Conservation (phyloP, 2,329 filamentous ascomycete species). For the Hortaea werneckii region DNA sequence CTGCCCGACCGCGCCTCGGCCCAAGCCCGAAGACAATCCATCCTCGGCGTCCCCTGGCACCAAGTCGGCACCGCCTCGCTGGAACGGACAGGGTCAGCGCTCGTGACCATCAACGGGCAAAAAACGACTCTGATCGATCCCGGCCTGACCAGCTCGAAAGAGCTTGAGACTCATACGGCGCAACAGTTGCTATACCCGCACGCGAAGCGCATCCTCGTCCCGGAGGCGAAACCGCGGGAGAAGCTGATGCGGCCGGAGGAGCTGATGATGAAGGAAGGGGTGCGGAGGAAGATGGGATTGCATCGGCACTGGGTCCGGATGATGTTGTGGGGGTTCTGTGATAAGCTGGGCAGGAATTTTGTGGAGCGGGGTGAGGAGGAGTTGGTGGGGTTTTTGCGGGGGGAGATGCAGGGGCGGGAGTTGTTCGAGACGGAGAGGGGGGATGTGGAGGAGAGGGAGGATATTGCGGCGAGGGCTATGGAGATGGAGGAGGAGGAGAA, state of each 20-base stretch:
- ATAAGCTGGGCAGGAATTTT: conserved; percentile 5
- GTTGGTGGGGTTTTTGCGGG: conserved; percentile 3
- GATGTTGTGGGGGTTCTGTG: conserved; percentile 46
- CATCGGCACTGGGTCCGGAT: conserved; percentile 46
- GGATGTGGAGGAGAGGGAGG: too few species aligned
- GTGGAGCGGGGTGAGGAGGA: conserved; percentile 5
- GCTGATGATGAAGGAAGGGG: conserved; percentile 47
- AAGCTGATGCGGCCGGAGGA: conserved; percentile 47
- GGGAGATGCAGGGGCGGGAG: too few species aligned
- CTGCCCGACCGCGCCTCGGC: conserved; percentile 17
- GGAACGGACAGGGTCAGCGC: conserved; percentile 33
- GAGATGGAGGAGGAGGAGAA: too few species aligned
- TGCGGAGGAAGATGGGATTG: conserved; percentile 44
- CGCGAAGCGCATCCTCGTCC: conserved; percentile 3
- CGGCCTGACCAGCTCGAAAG: conserved; percentile 4
- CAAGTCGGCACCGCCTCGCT: conserved; percentile 44
- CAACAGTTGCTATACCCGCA: conserved; percentile 10
- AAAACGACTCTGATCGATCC: conserved; percentile 3
- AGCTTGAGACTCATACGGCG: neutral
- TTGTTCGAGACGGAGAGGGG: too few species aligned
- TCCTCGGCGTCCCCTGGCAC: conserved; percentile 43
- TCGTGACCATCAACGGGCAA: conserved; percentile 1
- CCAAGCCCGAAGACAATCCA: conserved; percentile 15
- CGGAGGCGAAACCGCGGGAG: conserved; percentile 6
- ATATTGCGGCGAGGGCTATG: too few species aligned